Conservation (phyloP, 2,329 filamentous ascomycete genomes). For the Diplodia intermedia region DNA sequence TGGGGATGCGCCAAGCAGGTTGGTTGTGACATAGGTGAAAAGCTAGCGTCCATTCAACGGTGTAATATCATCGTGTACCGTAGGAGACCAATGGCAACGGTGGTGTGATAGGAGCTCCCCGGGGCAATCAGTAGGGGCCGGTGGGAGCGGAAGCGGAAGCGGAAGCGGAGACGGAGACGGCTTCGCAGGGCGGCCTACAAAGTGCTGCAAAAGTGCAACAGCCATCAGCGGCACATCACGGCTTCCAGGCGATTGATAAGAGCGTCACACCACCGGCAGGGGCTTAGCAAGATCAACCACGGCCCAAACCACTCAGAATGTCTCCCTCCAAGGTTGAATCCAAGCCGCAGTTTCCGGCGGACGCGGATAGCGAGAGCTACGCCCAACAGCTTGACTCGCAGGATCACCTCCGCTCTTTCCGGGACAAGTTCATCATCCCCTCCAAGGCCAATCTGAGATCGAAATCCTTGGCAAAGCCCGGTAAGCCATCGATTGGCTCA, state of each 20-base stretch:
- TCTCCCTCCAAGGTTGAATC: conserved; percentile 27
- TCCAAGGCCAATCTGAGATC: conserved; percentile 26
- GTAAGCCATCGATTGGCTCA: background rate
- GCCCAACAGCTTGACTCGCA: conserved; percentile 25
- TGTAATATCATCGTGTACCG: conserved; percentile 18
- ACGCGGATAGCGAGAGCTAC: conserved; percentile 27
- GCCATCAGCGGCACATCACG: conserved; percentile 7
- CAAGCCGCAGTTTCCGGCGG: conserved; percentile 28
- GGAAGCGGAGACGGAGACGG: conserved; percentile 24
- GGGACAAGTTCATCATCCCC: conserved; percentile 31
- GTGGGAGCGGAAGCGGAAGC: conserved; percentile 27
- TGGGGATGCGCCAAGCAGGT: background rate
- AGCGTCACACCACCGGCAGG: conserved; percentile 20
- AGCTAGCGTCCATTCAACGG: conserved; percentile 9
- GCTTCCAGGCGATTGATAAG: conserved; percentile 18
- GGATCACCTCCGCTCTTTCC: conserved; percentile 30
- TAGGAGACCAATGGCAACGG: conserved; percentile 12
- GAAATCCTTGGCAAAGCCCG: conserved; percentile 24
- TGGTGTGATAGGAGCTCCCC: conserved; percentile 25
- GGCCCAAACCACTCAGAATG: conserved; percentile 2
- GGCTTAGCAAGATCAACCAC: conserved; percentile 10
- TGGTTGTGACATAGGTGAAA: conserved; percentile 6
- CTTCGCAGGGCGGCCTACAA: background rate
- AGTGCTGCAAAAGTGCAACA: conserved; percentile 3
- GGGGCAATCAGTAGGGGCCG: conserved; percentile 5